Conservation (phyloP, 106 monocot species). For the Dioscorea alata region DNA sequence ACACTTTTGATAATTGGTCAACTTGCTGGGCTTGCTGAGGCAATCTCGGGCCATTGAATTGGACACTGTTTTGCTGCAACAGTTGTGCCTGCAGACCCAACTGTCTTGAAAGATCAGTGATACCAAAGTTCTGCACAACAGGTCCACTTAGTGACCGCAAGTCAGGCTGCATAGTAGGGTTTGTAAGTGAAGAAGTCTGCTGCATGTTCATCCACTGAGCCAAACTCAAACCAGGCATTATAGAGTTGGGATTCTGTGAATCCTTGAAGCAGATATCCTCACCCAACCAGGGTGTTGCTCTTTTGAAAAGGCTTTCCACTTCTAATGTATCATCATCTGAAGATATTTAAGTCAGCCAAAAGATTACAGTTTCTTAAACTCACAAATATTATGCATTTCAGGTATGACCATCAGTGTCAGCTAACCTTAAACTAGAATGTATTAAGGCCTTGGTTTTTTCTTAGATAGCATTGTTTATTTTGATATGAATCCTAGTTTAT, state of each 20-base stretch:
- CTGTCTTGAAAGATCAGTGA: slow-evolving; percentile 48
- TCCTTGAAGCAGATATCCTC: slow-evolving; percentile 87
- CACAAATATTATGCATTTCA: no score
- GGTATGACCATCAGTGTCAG: no score
- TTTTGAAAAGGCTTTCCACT: slow-evolving; percentile 82
- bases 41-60: slow-evolving; percentile 34
- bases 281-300: slow-evolving; percentile 80
- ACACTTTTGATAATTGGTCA: slow-evolving; percentile 44
- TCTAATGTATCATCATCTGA: slow-evolving; percentile 77
- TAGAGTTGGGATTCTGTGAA: slow-evolving; percentile 52
- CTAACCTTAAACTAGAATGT: no score
- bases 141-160: slow-evolving; percentile 41
- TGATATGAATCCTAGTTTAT: no score
- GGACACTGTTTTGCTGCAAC: slow-evolving; percentile 53
- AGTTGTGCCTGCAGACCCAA: slow-evolving; percentile 44
- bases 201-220: slow-evolving; percentile 89
- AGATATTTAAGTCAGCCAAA: neutral
- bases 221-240: slow-evolving; percentile 74
- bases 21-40: slow-evolving; percentile 41
- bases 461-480: no score
- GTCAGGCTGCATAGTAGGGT: slow-evolving; percentile 49
- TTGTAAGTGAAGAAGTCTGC: slow-evolving; percentile 50
- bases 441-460: no score
- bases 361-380: no score
- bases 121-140: slow-evolving; percentile 51